A percentile compares a stretch with the other conserved stretches of the same genome.
Conservation (phyloP, 1,284 basidiomycete species). For the Ustilago loliicola region DNA sequence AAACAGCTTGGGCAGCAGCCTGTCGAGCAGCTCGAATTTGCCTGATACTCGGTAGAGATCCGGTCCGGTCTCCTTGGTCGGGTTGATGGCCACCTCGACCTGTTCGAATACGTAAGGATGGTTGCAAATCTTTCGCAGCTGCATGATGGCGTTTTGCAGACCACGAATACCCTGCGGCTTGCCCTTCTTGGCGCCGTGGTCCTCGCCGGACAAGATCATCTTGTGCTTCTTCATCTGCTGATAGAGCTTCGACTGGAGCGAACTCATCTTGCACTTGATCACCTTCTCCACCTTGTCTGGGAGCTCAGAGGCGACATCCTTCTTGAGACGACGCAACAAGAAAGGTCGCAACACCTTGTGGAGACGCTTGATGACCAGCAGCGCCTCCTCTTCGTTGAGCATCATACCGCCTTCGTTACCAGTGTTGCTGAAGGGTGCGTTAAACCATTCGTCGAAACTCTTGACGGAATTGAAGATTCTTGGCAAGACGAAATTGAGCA, state of each 20-base stretch:
- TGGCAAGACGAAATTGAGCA: constrained; percentile 97
- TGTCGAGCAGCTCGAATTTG: constrained; percentile 94
- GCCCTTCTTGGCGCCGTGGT: constrained; percentile 60
- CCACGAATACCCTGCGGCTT: constrained; percentile 71
- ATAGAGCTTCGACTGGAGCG: constrained; percentile 92
- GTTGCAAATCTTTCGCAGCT: constrained; percentile 98
- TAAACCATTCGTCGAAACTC: constrained; percentile 99
- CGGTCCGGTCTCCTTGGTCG: constrained; percentile 82
- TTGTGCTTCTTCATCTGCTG: constrained; percentile 98
- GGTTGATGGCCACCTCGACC: constrained; percentile 92
- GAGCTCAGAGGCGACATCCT: constrained; percentile 96
- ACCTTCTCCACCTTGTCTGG: constrained; percentile 99
- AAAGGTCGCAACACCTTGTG: constrained; percentile 99
- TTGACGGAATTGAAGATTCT: constrained; percentile 99
- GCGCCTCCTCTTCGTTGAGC: constrained; percentile 98
- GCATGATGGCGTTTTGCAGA: constrained; percentile 98
- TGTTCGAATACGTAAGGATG: constrained; percentile 85
- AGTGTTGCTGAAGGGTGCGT: constrained; percentile 98
- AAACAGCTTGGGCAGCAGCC: constrained; percentile 95
- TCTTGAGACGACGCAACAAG: constrained; percentile 94
- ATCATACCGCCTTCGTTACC: constrained; percentile 85
- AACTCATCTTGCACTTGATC: constrained; percentile 97
- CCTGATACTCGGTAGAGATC: constrained; percentile 86
- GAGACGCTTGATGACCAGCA: constrained; percentile 95
- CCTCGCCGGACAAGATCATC: constrained; percentile 77